Evolutionary conservation across 768 basidiomycete species (phyloP).

Genomic region (Tulasnella sp.): DNA sequence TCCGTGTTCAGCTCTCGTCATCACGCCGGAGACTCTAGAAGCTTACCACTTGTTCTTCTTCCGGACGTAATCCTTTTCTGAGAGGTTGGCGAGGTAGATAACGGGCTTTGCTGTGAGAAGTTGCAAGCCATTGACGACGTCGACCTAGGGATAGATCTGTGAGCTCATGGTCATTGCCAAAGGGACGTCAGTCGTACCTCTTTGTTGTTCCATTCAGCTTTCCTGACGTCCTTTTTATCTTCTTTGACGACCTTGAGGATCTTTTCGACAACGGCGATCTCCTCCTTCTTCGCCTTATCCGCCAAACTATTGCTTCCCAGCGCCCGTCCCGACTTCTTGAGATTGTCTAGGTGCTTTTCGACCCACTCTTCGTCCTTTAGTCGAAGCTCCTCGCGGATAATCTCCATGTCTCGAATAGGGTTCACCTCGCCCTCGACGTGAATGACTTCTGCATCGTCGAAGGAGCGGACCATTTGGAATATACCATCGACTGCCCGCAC

Average conservation of each 20-base stretch:
- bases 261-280: slow-evolving; percentile 84
- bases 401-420: slow-evolving; percentile 93
- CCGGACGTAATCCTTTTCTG: slow-evolving; percentile 86
- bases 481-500: slow-evolving; percentile 98
- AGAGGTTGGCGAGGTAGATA: slow-evolving; percentile 95
- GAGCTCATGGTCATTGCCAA: background rate
- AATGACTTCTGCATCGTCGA: slow-evolving; percentile 98
- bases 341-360: slow-evolving; percentile 73
- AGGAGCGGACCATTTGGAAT: slow-evolving; percentile 95
- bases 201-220: slow-evolving; percentile 91
- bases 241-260: slow-evolving; percentile 67
- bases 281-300: slow-evolving; percentile 94
- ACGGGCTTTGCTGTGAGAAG: slow-evolving; percentile 96
- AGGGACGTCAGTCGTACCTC: slow-evolving; percentile 55
- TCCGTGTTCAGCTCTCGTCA: background rate
- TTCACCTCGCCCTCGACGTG: slow-evolving; percentile 98
- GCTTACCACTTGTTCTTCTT: slow-evolving; percentile 97
- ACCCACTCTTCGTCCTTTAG: slow-evolving; percentile 99
- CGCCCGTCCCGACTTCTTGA: slow-evolving; percentile 65
- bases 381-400: slow-evolving; percentile 88
- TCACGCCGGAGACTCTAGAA: background rate
- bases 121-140: slow-evolving; percentile 79
- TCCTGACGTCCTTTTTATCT: slow-evolving; percentile 84
- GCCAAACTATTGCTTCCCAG: slow-evolving; percentile 73
- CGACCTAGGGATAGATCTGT: slow-evolving; percentile 48